phyloP scores from a whole-genome alignment of 495 filamentous ascomycete genomes.

The Glarea lozoyensis region DNA sequence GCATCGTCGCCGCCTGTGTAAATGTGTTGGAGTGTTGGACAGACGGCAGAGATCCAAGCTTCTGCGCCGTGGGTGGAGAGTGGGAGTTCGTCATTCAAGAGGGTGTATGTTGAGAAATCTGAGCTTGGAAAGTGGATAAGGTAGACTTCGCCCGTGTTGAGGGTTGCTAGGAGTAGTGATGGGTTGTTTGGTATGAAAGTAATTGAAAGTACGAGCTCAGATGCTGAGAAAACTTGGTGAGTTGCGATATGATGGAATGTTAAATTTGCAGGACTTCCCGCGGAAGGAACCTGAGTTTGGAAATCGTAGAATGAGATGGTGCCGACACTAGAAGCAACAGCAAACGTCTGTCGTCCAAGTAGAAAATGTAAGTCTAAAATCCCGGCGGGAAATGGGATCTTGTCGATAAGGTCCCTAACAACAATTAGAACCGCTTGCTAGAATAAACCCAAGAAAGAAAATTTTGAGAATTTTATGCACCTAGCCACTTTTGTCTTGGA shows the following conservation, averaged over 20 bases:
- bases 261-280: background rate
- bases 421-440: background rate
- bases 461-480: conserved; percentile 1
- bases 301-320: conserved; percentile 54
- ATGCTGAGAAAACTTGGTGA: conserved; percentile 24
- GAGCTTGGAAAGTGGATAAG: conserved; percentile 17
- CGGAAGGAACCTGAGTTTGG: background rate
- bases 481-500: too few relatives aligned
- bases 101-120: conserved; percentile 28
- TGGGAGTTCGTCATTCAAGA: conserved; percentile 21
- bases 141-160: conserved; percentile 4
- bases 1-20: conserved; percentile 68
- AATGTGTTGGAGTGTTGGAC: conserved; percentile 22
- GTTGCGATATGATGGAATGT: conserved; percentile 1
- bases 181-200: conserved; percentile 37
- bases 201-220: conserved; percentile 57
- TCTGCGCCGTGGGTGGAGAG: conserved; percentile 27
- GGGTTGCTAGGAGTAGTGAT: conserved; percentile 6
- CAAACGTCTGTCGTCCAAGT: conserved; percentile 39
- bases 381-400: background rate
- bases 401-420: conserved; percentile 4
- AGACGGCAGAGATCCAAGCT: conserved; percentile 59
- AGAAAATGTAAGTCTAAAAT: conserved; percentile 83
- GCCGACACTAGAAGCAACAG: conserved; percentile 65
- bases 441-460: background rate